Evolutionary conservation across 2,329 filamentous ascomycete genomes (phyloP).

Genomic region (Furcasterigmium sp.): DNA sequence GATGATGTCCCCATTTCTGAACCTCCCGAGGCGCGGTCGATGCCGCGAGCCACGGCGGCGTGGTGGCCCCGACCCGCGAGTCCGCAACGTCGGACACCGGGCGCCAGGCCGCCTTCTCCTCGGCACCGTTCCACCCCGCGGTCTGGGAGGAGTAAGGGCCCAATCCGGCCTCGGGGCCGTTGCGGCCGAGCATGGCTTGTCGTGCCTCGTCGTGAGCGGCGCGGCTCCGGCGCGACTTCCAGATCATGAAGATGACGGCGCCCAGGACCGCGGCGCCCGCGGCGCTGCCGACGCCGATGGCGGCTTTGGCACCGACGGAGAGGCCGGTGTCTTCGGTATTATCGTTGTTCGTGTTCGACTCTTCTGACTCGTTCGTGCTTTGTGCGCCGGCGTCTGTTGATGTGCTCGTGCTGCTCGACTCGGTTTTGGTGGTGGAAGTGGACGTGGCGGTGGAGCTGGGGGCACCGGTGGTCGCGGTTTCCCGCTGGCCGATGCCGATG

Average conservation of each 20-base stretch:
- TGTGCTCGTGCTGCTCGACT: too few relatives aligned
- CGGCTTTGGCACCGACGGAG: conserved; percentile 30
- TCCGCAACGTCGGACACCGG: not conserved
- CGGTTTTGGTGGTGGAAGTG: too few relatives aligned
- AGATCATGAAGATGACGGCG: conserved; percentile 5
- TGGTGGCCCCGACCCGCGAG: too few relatives aligned
- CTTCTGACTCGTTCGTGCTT: not conserved
- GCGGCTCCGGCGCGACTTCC: conserved; percentile 8
- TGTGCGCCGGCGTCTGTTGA: too few relatives aligned
- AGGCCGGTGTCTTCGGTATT: conserved; percentile 14
- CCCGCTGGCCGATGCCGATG: conserved; percentile 16
- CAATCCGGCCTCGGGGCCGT: conserved; percentile 2
- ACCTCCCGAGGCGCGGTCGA: conserved; percentile 1
- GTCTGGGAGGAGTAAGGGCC: conserved; percentile 6
- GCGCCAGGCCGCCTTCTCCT: not conserved
- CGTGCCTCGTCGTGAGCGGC: conserved; percentile 8
- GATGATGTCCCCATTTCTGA: conserved; percentile 1
- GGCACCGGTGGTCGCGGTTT: too few relatives aligned
- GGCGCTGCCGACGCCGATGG: conserved; percentile 31
- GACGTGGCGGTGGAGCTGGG: too few relatives aligned
- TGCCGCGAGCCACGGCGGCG: conserved; percentile 7
- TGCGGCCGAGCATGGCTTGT: conserved; percentile 11
- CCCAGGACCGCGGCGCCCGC: conserved; percentile 17
- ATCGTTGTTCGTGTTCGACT: not conserved
- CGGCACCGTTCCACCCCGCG: conserved; percentile 1